Percentiles rank a stretch among this genome's conserved stretches.
Conservation (phyloP, 192 early-diverging fungal species). For the Coemansia sp. region DNA sequence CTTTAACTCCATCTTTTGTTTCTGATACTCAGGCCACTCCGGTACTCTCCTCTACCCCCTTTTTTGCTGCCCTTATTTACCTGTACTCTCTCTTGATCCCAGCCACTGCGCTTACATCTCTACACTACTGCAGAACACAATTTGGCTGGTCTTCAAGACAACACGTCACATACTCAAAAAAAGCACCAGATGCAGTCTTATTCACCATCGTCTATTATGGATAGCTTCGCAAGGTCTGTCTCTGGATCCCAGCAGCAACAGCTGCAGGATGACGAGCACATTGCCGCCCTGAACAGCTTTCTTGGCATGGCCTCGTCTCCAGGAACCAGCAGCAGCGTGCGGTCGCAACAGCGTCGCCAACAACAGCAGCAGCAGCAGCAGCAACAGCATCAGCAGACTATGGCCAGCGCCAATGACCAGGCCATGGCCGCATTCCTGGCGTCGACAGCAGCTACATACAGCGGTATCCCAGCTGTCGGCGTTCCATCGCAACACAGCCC, state of each 20-base stretch:
- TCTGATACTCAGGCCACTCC: not conserved
- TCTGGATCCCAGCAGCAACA: conserved; percentile 11
- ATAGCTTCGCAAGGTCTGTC: not conserved
- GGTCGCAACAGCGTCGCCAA: not conserved
- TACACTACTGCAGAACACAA: not conserved
- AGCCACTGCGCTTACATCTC: not conserved
- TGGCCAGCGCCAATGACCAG: conserved; percentile 20
- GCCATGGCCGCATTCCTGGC: conserved; percentile 38
- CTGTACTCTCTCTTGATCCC: not conserved
- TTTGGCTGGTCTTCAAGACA: not conserved
- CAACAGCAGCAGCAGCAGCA: not conserved
- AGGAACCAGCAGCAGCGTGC: not conserved
- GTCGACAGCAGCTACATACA: conserved; percentile 19
- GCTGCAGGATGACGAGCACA: conserved; percentile 28
- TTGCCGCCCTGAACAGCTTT: conserved; percentile 36
- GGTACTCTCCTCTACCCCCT: not conserved
- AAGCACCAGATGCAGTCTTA: not conserved
- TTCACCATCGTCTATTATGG: conserved; percentile 16
- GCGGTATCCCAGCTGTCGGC: conserved; percentile 1
- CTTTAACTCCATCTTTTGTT: not conserved
- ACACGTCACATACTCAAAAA: conserved; percentile 1
- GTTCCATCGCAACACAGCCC: conserved; percentile 22
- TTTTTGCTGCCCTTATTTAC: not conserved
- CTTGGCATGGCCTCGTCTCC: conserved; percentile 22
- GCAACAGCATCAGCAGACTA: conserved; percentile 5